phyloP scores from a whole-genome alignment of 176 grass and related monocot genomes.

The Tillandsia leiboldiana region DNA sequence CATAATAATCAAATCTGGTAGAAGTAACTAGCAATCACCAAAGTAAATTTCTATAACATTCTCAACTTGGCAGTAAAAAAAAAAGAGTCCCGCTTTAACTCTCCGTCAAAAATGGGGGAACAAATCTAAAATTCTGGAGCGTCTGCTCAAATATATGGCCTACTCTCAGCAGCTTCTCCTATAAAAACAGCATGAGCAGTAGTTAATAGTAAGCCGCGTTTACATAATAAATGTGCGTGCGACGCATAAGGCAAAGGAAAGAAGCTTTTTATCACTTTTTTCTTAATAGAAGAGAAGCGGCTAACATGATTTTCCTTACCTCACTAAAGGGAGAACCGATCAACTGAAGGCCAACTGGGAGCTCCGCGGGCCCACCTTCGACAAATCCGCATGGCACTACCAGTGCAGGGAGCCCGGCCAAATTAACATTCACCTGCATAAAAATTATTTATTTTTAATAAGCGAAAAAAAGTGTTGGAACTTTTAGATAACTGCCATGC shows the following conservation, averaged over 20 bases:
- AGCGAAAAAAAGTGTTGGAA: no score
- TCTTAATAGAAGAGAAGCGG: not conserved
- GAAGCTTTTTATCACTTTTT: not conserved
- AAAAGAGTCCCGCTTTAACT: not conserved
- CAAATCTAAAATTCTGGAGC: conserved; percentile 49
- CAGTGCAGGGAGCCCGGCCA: conserved; percentile 76
- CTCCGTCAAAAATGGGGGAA: conserved; percentile 50
- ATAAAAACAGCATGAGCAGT: conserved; percentile 2
- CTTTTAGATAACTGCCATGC: no score
- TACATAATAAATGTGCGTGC: not conserved
- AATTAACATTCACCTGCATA: conserved; percentile 88
- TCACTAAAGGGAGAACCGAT: conserved; percentile 62
- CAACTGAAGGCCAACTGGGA: conserved; percentile 93
- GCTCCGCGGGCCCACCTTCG: conserved; percentile 51
- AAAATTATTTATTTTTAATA: conserved; percentile 8
- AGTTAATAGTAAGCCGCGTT: no score
- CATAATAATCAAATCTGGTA: no score
- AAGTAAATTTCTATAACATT: not conserved
- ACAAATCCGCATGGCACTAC: conserved; percentile 90
- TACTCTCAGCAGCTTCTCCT: conserved; percentile 55
- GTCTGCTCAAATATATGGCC: conserved; percentile 88
- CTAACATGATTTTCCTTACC: conserved; percentile 29
- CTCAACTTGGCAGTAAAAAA: not conserved
- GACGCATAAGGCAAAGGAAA: not conserved
- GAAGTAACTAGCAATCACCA: no score